A percentile compares a stretch with the other conserved stretches of the same genome.
phyloP scores from a whole-genome alignment of 2,329 filamentous ascomycete genomes.

The Cryphonectria nitschkei region DNA sequence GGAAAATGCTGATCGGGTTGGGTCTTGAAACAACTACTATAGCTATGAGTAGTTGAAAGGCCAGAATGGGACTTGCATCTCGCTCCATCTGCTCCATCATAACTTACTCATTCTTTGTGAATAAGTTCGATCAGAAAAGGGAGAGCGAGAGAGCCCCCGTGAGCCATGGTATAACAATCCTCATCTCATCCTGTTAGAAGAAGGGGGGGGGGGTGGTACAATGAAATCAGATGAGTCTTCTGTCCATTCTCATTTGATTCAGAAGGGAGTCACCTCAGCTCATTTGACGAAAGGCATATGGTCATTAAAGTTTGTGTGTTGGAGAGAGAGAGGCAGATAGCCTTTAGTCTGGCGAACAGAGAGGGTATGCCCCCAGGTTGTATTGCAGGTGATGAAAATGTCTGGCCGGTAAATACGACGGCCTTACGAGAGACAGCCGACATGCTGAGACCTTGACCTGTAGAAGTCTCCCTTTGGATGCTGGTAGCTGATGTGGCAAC shows the following conservation, averaged over 20 bases:
- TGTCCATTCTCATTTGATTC: no score
- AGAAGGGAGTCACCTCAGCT: no score
- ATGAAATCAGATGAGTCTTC: no score
- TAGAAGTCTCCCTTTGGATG: not conserved
- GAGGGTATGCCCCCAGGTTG: not conserved
- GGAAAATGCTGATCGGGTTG: not conserved
- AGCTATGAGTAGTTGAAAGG: not conserved
- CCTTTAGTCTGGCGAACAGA: not conserved
- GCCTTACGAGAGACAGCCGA: not conserved
- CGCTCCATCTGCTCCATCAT: not conserved
- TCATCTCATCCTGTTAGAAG: not conserved
- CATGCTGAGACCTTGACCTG: not conserved
- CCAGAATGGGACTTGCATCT: not conserved
- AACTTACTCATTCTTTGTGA: no score
- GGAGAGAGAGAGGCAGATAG: not conserved
- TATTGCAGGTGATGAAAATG: not conserved
- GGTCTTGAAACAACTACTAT: not conserved
- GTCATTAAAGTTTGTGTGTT: no score
- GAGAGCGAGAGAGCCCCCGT: not conserved
- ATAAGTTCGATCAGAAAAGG: no score
- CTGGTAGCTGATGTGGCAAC: not conserved
- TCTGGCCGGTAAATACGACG: not conserved
- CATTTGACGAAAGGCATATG: no score
- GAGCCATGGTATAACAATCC: not conserved
- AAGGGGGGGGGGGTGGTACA: no score